Base-by-base conservation (phyloP, 2,329 filamentous ascomycete species). In the Ophiocordyceps australis region DNA sequence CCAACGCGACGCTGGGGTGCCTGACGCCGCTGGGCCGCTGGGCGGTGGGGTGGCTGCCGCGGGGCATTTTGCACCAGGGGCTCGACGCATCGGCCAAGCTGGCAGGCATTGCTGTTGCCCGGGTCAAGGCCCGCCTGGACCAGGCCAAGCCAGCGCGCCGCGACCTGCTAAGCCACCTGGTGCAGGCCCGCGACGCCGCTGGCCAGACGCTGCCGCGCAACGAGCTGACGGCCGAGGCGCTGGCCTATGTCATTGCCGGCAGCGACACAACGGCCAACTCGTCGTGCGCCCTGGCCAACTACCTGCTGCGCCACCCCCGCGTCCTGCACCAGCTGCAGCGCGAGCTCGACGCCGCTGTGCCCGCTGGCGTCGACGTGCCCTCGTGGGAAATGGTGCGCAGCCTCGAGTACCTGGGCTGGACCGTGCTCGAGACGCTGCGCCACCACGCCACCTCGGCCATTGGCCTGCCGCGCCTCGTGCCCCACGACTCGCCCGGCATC, bases 401-500 rank as follows among this genome's bases (percentile, higher is more conserved):
- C 31, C 60, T 92, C 14, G 67, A 71, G 2, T 92, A 91, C 43
- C 62, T 92, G 5, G 62, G 74, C 37, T 62, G 61, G 38, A 73
- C 85, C 16, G 75, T 92, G 52, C 73, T 75, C 47, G 83, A 93
- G 52, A 77, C 80, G 0, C 72, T 93, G 45, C 79, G 83, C 25
- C 74, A 81, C 49, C 83, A 93, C 59, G 78, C 68, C 29, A 92
- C 83, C 5, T 89, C 80, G 1, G 76, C 78, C 9, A 77, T 92
- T 35, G 83, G 83, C 3, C 73, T 93, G 0, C 82, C 83, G 0
- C 74, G 83, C 3, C 54, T 74, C 35, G 64, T 91, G 2, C 79
- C 82, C 0, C 41, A 54, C 0, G 61, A 62, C 11, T 69, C 66
- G 0, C 47, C 62, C 1, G 79, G 78, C 7, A 46, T 85, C 17